Evolutionary conservation across 1,284 basidiomycete genomes (phyloP).

Genomic region (Cryptococcus maquisensis): DNA sequence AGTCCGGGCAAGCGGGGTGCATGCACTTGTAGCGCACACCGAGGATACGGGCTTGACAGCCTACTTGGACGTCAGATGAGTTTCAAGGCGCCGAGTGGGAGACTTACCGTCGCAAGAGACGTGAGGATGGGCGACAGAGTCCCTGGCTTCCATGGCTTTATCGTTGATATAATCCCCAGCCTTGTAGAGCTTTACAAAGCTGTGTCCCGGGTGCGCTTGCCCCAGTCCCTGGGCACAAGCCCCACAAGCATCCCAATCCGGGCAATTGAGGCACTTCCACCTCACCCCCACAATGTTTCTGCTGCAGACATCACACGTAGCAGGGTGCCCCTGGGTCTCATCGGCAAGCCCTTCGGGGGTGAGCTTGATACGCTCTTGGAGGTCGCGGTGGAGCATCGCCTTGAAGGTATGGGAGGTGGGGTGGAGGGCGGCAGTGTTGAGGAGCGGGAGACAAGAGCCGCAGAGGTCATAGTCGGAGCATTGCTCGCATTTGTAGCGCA

Average conservation of each 20-base stretch:
- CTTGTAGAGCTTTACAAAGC: slow-evolving; percentile 64
- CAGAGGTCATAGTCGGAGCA: slow-evolving; percentile 46
- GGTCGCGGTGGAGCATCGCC: slow-evolving; percentile 43
- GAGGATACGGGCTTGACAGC: slow-evolving; percentile 37
- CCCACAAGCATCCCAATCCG: slow-evolving; percentile 57
- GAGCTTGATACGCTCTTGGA: slow-evolving; percentile 40
- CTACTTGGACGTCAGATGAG: slow-evolving; percentile 1
- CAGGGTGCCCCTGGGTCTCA: slow-evolving; percentile 28
- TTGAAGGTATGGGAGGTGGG: slow-evolving; percentile 38
- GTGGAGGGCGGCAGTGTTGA: slow-evolving; percentile 40
- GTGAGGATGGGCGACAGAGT: slow-evolving; percentile 40
- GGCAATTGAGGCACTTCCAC: slow-evolving; percentile 49
- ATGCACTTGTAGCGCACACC: slow-evolving; percentile 58
- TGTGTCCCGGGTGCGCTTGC: slow-evolving; percentile 68
- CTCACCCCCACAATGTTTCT: slow-evolving; percentile 41
- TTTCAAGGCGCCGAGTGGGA: too few species aligned
- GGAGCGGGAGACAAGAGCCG: slow-evolving; percentile 39
- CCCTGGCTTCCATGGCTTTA: slow-evolving; percentile 50
- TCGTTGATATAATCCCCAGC: slow-evolving; percentile 51
- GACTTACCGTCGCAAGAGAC: slow-evolving; percentile 41
- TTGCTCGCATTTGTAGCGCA: slow-evolving; percentile 46
- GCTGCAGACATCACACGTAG: slow-evolving; percentile 42
- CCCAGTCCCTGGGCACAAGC: slow-evolving; percentile 65
- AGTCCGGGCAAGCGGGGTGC: slow-evolving; percentile 74
- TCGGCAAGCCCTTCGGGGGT: slow-evolving; percentile 14